Conservation (phyloP, 192 early-diverging fungal species). For the Gigaspora rosea region DNA sequence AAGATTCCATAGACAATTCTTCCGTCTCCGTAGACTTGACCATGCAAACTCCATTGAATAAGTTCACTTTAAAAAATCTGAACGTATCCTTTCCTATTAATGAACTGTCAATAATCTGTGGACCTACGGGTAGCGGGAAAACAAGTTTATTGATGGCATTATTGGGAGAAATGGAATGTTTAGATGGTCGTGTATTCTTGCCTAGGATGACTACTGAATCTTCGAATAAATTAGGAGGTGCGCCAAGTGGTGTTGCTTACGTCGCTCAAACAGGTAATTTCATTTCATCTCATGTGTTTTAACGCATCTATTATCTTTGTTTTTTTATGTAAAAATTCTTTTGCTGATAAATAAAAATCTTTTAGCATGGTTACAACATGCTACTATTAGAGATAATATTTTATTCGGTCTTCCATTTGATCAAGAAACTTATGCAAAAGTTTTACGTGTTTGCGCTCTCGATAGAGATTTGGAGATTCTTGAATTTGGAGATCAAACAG, state of each 20-base stretch:
- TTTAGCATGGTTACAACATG: slow-evolving; percentile 65
- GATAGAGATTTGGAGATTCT: slow-evolving; percentile 83
- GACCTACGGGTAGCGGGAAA: slow-evolving; percentile 92
- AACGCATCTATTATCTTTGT: neutral
- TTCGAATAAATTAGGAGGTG: slow-evolving; percentile 45
- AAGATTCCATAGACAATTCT: slow-evolving; percentile 35
- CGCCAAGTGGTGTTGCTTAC: slow-evolving; percentile 72
- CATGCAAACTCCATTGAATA: slow-evolving; percentile 28
- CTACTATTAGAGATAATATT: slow-evolving; percentile 83
- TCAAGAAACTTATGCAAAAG: slow-evolving; percentile 72
- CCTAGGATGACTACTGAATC: slow-evolving; percentile 40
- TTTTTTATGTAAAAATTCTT: neutral
- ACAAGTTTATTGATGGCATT: slow-evolving; percentile 78
- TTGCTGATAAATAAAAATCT: neutral
- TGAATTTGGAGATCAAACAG: slow-evolving; percentile 84
- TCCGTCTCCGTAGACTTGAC: slow-evolving; percentile 17
- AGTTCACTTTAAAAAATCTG: slow-evolving; percentile 64
- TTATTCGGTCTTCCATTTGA: slow-evolving; percentile 80
- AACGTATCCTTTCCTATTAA: slow-evolving; percentile 67
- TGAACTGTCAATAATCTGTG: slow-evolving; percentile 77
- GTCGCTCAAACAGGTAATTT: slow-evolving; percentile 64
- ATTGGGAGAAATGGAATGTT: slow-evolving; percentile 75
- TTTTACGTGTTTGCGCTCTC: slow-evolving; percentile 84
- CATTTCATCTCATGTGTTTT: neutral
- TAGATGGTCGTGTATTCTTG: slow-evolving; percentile 46